Base-by-base conservation (phyloP, 352 stramenopile species). In the Phytopythium sindhum region DNA sequence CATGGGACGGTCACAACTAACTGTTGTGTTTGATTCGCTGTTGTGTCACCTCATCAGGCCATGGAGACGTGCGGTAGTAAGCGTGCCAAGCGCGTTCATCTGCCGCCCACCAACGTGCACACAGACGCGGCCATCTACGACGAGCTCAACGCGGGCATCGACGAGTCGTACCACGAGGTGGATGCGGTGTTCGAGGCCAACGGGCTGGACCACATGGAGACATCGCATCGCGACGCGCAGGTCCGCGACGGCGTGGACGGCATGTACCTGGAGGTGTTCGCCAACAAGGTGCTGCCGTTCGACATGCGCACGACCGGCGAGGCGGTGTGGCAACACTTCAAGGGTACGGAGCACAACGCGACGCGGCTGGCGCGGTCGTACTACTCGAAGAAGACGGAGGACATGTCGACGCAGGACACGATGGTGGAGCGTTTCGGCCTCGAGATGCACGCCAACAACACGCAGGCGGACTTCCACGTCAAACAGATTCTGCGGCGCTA, bases 401-500 rank as follows among this genome's bases (percentile, higher is more conserved):
- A 64, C 44, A 54, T 73, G 33, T 68, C 71, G 53, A 78, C 75
- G 7, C 69, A 79, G 35, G 78, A 89, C 60, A 89, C 76, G 23
- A 74, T 88, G 26, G 66, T 85, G 41, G 79, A 89, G 52, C 72
- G 81, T 57, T 84, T 86, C 60, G 75, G 77, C 24, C 61, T 88
- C n/a, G 81, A 90, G 68, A 59, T 88, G 19, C 57, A 78, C 17
- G 76, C 67, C 11, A 80, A 80, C 51, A 78, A 75, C 63, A 88
- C 70, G 26, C 73, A 68, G 29, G 78, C 74, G 1, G 66, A 80
- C 48, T 81, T 89, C 55, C 72, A 71, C 17, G 74, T 86, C 26
- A 78, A 86, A 63, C 77, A 89, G 52, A 75, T 90, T 57, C 51
- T 87, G n/a, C 77, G 77, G 2, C 78, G 81, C 5, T 88, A 84